A percentile compares a stretch with the other conserved stretches of the same genome.
phyloP scores from a whole-genome alignment of 257 asterid species.

The Leptodermis oblonga region DNA sequence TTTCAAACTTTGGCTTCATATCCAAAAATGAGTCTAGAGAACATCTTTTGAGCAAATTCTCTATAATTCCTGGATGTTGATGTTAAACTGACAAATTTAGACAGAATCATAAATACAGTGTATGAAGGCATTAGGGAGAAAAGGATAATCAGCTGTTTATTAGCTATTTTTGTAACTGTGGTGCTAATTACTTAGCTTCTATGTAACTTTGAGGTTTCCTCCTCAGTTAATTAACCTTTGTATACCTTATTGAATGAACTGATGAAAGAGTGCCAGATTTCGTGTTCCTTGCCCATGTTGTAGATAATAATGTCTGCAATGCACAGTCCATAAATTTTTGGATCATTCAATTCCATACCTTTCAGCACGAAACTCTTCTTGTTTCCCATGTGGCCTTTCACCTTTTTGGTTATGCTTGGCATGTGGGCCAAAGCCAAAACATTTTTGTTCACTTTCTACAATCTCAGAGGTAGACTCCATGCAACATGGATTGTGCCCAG shows the following conservation, averaged over 20 bases:
- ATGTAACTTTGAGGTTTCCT: conserved; percentile 52
- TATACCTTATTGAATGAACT: conserved; percentile 24
- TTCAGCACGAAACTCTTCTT: conserved; percentile 56
- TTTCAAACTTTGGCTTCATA: neutral
- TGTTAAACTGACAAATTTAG: no score
- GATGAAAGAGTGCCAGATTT: conserved; percentile 78
- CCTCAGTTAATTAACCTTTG: neutral
- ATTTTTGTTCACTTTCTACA: conserved; percentile 60
- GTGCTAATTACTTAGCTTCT: conserved; percentile 87
- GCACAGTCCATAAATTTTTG: conserved; percentile 69
- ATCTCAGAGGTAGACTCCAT: conserved; percentile 68
- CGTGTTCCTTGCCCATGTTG: conserved; percentile 85
- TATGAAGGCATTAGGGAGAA: no score
- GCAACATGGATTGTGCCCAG: conserved; percentile 89
- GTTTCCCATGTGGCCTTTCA: conserved; percentile 68
- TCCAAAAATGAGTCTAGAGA: no score
- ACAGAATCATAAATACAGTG: no score
- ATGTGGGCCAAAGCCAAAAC: conserved; percentile 93
- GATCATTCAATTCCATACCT: conserved; percentile 79
- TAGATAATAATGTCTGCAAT: conserved; percentile 67
- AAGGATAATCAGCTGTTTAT: no score
- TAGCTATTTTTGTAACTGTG: no score
- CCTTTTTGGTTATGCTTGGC: conserved; percentile 49
- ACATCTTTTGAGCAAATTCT: no score
- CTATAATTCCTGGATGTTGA: no score